phyloP scores from a whole-genome alignment of 306 rosid genomes.

The Gynostemma pentaphyllum region DNA sequence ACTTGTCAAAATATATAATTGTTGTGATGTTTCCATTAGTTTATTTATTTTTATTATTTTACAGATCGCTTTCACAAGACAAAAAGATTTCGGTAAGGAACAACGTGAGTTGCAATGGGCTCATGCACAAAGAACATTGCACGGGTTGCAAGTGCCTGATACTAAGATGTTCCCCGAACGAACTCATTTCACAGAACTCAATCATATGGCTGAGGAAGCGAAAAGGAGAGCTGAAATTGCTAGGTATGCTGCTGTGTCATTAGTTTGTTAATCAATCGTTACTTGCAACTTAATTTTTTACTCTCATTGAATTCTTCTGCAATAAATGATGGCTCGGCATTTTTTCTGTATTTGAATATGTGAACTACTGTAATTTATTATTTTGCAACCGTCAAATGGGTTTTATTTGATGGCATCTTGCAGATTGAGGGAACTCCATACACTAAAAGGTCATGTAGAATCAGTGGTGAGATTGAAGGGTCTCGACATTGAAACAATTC shows the following conservation, averaged over 20 bases:
- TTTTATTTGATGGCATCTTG: constrained; percentile 2
- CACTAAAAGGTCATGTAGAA: constrained; percentile 94
- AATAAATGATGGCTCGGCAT: neutral
- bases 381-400: neutral
- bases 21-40: neutral
- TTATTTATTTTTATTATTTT: constrained; percentile 1
- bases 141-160: constrained; percentile 83
- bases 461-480: constrained; percentile 98
- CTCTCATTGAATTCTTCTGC: neutral
- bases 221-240: constrained; percentile 97
- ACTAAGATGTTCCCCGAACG: constrained; percentile 72
- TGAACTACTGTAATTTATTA: neutral
- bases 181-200: constrained; percentile 74
- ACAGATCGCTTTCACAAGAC: constrained; percentile 95
- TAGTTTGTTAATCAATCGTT: neutral
- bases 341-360: neutral
- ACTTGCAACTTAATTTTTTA: neutral
- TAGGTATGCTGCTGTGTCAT: constrained; percentile 32
- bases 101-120: constrained; percentile 99
- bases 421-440: constrained; percentile 85
- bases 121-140: constrained; percentile 92
- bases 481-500: constrained; percentile 90
- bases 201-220: constrained; percentile 97
- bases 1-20: neutral
- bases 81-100: constrained; percentile 98